Conservation (phyloP, 108 stramenopile species). For the Tribonema minus region DNA sequence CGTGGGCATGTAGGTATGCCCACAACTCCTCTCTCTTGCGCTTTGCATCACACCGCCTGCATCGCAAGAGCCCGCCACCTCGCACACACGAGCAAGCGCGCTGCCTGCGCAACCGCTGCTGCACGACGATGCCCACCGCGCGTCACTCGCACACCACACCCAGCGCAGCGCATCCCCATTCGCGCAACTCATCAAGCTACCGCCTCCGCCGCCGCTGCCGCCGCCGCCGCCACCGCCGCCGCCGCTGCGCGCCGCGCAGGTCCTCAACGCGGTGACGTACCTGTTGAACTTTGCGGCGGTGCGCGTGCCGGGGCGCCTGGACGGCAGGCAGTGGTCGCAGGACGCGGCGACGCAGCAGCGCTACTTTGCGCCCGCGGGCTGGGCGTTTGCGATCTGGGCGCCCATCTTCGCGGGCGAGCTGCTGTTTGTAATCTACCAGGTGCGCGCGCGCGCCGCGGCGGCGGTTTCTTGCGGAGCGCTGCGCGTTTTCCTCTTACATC, state of each 20-base stretch:
- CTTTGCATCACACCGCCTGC: too few relatives aligned
- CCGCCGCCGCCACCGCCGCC: not conserved
- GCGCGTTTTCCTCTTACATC: too few relatives aligned
- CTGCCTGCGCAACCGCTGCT: not conserved
- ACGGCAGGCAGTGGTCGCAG: constrained; percentile 13
- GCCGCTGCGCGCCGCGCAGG: too few relatives aligned
- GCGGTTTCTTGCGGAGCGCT: too few relatives aligned
- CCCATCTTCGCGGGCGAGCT: constrained; percentile 46
- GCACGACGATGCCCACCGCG: not conserved
- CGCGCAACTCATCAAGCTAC: not conserved
- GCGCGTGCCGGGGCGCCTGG: constrained; percentile 6
- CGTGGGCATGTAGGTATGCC: too few relatives aligned
- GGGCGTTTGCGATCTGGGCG: constrained; percentile 49
- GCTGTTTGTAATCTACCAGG: constrained; percentile 15
- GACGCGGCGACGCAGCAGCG: not conserved
- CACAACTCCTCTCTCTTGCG: too few relatives aligned
- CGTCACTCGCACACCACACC: not conserved
- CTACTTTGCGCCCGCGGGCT: constrained; percentile 38
- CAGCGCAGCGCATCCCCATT: not conserved
- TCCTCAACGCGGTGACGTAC: constrained; percentile 19
- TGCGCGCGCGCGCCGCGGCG: too few relatives aligned
- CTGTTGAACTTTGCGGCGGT: constrained; percentile 7
- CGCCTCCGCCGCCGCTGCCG: too few relatives aligned
- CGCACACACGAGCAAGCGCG: not conserved
- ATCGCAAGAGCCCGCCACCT: not conserved